Conservation (phyloP, 208 protist genomes). For the Trypanosoma melophagium region DNA sequence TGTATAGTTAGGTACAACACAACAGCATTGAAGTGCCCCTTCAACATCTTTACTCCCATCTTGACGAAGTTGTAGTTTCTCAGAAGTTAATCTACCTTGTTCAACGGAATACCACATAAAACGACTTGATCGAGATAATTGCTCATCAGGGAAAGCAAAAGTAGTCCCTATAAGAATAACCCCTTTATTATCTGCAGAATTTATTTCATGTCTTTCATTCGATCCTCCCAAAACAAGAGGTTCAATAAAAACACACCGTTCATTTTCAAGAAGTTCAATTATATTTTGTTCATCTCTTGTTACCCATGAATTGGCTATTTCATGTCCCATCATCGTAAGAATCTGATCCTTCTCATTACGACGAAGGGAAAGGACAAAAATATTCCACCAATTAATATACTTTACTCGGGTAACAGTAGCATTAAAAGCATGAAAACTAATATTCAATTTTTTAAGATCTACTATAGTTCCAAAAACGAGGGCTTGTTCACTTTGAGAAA, state of each 20-base stretch:
- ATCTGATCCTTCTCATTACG: constrained; percentile 62
- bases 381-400: constrained; percentile 52
- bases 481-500: constrained; percentile 24
- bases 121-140: constrained; percentile 27
- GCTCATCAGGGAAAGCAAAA: constrained; percentile 64
- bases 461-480: constrained; percentile 30
- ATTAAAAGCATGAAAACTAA: constrained; percentile 42
- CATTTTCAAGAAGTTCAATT: constrained; percentile 68
- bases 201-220: constrained; percentile 20
- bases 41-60: constrained; percentile 61
- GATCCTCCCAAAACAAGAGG: constrained; percentile 38
- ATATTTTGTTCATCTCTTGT: constrained; percentile 7
- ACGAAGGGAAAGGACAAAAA: constrained; percentile 53
- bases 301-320: constrained; percentile 5
- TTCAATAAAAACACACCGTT: constrained; percentile 79
- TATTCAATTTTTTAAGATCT: constrained; percentile 50
- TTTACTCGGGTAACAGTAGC: constrained; percentile 71
- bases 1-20: constrained; percentile 61
- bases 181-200: constrained; percentile 6
- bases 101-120: constrained; percentile 32
- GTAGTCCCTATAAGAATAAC: constrained; percentile 70
- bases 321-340: constrained; percentile 30
- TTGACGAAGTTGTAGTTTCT: constrained; percentile 29
- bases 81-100: constrained; percentile 13
- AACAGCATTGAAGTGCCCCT: constrained; percentile 77